Evolutionary conservation across 2,329 filamentous ascomycete genomes (phyloP).

Genomic region (Sclerotinia sclerotiorum): DNA sequence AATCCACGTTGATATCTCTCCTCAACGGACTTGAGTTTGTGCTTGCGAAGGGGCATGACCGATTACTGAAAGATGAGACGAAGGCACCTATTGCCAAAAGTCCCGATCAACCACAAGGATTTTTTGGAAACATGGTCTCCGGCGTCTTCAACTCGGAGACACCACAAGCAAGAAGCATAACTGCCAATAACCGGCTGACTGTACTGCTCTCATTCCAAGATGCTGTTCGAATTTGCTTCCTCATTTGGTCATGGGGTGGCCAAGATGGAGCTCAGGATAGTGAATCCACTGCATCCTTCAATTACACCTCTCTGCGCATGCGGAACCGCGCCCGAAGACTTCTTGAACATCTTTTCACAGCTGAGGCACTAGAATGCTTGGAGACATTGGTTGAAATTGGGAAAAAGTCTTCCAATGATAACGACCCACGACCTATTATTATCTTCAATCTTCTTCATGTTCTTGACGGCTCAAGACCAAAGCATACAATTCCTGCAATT

Average conservation of each 20-base stretch:
- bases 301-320: constrained; percentile 87
- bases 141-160: constrained; percentile 82
- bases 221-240: constrained; percentile 86
- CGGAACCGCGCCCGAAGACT: constrained; percentile 84
- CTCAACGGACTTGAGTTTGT: constrained; percentile 93
- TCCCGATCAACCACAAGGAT: constrained; percentile 78
- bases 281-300: constrained; percentile 76
- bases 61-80: constrained; percentile 73
- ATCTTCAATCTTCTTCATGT: constrained; percentile 88
- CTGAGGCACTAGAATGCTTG: constrained; percentile 88
- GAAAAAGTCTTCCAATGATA: constrained; percentile 55
- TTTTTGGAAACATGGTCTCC: constrained; percentile 93
- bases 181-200: constrained; percentile 90
- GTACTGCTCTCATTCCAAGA: constrained; percentile 97
- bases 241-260: constrained; percentile 90
- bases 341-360: constrained; percentile 87
- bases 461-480: constrained; percentile 84
- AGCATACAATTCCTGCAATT: constrained; percentile 87
- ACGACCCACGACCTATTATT: constrained; percentile 55
- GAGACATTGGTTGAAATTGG: constrained; percentile 89
- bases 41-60: constrained; percentile 81
- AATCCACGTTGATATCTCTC: constrained; percentile 76
- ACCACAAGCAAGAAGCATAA: constrained; percentile 73
- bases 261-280: constrained; percentile 64
- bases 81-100: constrained; percentile 68